These are phyloP conservation scores for Nidularia sp. DNA, from an alignment of 768 basidiomycete genomes.

Conservation along the genomic window DNA sequence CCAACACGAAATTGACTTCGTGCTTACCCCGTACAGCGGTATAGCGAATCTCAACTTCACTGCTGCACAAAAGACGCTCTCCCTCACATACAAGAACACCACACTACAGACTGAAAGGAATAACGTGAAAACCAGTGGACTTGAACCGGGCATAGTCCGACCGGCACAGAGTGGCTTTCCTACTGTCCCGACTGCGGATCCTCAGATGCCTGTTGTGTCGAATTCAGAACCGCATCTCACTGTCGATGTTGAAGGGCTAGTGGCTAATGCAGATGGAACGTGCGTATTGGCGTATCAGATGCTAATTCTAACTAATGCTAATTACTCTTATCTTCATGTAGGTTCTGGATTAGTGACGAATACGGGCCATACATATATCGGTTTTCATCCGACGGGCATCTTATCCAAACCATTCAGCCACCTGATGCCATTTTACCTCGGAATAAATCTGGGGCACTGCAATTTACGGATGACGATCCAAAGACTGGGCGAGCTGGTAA, in stretches of 20 bases:
- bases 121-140: constrained; percentile 45
- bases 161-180: constrained; percentile 26
- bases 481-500: constrained; percentile 51
- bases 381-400: constrained; percentile 38
- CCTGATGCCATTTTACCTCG: constrained; percentile 53
- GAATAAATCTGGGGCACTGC: constrained; percentile 33
- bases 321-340: constrained; percentile 9
- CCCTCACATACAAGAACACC: constrained; percentile 46
- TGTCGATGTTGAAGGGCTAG: constrained; percentile 58
- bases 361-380: constrained; percentile 67
- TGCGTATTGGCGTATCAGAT: constrained; percentile 11
- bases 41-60: constrained; percentile 39
- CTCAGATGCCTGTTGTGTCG: constrained; percentile 42
- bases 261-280: constrained; percentile 55
- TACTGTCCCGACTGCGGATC: constrained; percentile 28
- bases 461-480: constrained; percentile 50
- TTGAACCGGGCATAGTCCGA: constrained; percentile 49
- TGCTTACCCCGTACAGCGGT: constrained; percentile 51
- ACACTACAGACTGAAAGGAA: constrained; percentile 45
- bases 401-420: constrained; percentile 56
- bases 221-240: constrained; percentile 38
- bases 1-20: constrained; percentile 59
- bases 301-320: no score
- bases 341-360: constrained; percentile 66
- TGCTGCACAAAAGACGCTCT: constrained; percentile 46